Conservation (phyloP, 1,139 yeast species). For the Keqinozyma sinolaborantium region DNA sequence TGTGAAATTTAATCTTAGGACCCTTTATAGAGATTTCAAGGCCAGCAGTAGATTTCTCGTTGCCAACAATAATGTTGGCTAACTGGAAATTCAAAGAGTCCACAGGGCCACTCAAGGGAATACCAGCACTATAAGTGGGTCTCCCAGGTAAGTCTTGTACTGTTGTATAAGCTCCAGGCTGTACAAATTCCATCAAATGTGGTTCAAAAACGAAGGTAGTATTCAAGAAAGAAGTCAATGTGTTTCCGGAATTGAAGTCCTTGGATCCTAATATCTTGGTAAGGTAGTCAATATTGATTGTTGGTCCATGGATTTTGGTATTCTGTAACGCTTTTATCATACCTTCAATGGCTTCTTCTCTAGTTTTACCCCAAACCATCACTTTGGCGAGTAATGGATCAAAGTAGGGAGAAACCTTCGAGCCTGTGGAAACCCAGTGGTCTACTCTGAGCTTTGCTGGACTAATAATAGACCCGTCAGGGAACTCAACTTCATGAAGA, state of each 20-base stretch:
- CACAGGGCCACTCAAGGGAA: slow-evolving; percentile 30
- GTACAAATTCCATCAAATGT: slow-evolving; percentile 22
- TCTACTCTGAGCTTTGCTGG: slow-evolving; percentile 23
- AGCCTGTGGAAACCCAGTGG: slow-evolving; percentile 33
- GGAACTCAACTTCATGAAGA: slow-evolving; percentile 24
- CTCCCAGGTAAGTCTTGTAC: slow-evolving; percentile 33
- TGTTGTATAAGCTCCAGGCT: slow-evolving; percentile 30
- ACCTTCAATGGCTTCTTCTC: slow-evolving; percentile 18
- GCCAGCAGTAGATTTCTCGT: slow-evolving; percentile 19
- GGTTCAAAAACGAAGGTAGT: slow-evolving; percentile 19
- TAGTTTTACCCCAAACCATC: slow-evolving; percentile 29
- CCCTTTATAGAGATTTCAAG: slow-evolving; percentile 28
- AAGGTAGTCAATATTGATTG: slow-evolving; percentile 28
- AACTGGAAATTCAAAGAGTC: slow-evolving; percentile 25
- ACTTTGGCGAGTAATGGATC: slow-evolving; percentile 34
- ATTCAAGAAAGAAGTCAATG: slow-evolving; percentile 23
- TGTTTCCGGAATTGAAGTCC: slow-evolving; percentile 18
- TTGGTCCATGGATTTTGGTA: slow-evolving; percentile 25
- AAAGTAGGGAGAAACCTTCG: slow-evolving; percentile 32
- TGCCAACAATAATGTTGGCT: slow-evolving; percentile 31
- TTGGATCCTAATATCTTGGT: slow-evolving; percentile 17
- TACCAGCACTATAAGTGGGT: slow-evolving; percentile 20
- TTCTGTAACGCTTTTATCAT: slow-evolving; percentile 20
- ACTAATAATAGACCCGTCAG: slow-evolving; percentile 7
- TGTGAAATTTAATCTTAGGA: slow-evolving; percentile 25